A percentile compares a stretch with the other conserved stretches of the same genome.
phyloP scores from a whole-genome alignment of 106 monocot species.

The Apostasia shenzhenica region DNA sequence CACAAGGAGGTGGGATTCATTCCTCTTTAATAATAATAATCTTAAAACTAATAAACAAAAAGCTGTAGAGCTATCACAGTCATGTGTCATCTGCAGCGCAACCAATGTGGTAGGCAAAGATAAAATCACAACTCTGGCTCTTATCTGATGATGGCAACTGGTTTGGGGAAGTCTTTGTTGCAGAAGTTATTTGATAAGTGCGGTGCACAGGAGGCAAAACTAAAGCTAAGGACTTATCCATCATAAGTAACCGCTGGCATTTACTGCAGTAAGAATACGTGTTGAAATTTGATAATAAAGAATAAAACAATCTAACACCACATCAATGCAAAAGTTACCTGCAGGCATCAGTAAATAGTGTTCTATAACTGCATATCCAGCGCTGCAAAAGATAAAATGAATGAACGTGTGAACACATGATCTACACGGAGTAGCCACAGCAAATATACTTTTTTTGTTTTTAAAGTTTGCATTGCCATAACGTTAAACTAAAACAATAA shows the following conservation, averaged over 20 bases:
- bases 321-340: slow-evolving; percentile 29
- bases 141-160: slow-evolving; percentile 20
- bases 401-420: neutral
- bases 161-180: slow-evolving; percentile 2
- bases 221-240: slow-evolving; percentile 63
- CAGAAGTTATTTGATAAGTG: slow-evolving; percentile 21
- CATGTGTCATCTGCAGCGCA: slow-evolving; percentile 49
- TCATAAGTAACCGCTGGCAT: slow-evolving; percentile 58
- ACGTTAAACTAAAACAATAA: neutral
- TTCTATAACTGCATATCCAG: slow-evolving; percentile 79
- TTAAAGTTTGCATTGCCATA: neutral
- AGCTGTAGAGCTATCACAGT: neutral
- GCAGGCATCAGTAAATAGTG: slow-evolving; percentile 68
- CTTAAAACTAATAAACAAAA: no score
- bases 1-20: no score
- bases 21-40: no score
- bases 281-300: neutral
- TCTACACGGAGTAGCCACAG: neutral
- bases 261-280: slow-evolving; percentile 43
- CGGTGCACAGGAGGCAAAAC: slow-evolving; percentile 76
- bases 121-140: slow-evolving; percentile 22
- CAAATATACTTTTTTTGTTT: neutral
- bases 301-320: neutral
- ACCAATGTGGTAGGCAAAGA: slow-evolving; percentile 56
- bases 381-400: slow-evolving; percentile 40